Percentiles rank a stretch among this genome's conserved stretches.
Conservation (phyloP, 2,329 filamentous ascomycete genomes). For the Bipolaris oryzae region DNA sequence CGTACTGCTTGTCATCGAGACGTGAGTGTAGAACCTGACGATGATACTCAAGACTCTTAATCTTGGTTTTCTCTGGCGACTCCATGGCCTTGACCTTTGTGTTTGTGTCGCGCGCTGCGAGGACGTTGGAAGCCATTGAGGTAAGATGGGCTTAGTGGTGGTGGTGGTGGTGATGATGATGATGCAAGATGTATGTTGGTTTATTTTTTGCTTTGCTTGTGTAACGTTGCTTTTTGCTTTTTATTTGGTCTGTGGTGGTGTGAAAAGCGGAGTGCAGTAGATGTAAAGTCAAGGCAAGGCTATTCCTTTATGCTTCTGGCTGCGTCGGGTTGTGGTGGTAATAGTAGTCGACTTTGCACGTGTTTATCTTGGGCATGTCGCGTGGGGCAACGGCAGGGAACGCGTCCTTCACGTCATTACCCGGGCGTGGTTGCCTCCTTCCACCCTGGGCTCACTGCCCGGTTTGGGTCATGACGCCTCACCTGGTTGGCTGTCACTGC, state of each 20-base stretch:
- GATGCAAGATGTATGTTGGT: conserved; percentile 1
- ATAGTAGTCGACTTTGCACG: conserved; percentile 7
- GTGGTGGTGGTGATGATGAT: conserved; percentile 1
- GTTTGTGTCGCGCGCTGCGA: conserved; percentile 72
- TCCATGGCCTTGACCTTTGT: conserved; percentile 43
- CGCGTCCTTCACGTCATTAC: conserved; percentile 16
- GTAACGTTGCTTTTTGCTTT: neutral
- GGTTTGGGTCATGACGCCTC: neutral
- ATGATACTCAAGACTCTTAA: conserved; percentile 70
- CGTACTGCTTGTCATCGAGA: conserved; percentile 70
- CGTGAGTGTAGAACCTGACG: conserved; percentile 76
- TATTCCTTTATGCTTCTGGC: neutral
- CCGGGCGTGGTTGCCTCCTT: conserved; percentile 2
- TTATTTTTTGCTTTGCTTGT: neutral
- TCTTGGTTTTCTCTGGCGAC: conserved; percentile 39
- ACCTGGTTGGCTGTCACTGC: conserved; percentile 2
- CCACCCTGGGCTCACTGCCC: neutral
- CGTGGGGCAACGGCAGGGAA: conserved; percentile 21
- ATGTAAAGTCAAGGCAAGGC: neutral
- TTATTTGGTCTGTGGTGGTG: neutral
- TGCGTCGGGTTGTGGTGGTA: conserved; percentile 9
- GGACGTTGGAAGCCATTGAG: conserved; percentile 65
- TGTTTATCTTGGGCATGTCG: conserved; percentile 17
- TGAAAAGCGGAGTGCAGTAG: neutral
- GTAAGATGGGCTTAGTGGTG: neutral